Evolutionary conservation across 371 early-diverging fungal species (phyloP).

Genomic region (Mucor sp.): DNA sequence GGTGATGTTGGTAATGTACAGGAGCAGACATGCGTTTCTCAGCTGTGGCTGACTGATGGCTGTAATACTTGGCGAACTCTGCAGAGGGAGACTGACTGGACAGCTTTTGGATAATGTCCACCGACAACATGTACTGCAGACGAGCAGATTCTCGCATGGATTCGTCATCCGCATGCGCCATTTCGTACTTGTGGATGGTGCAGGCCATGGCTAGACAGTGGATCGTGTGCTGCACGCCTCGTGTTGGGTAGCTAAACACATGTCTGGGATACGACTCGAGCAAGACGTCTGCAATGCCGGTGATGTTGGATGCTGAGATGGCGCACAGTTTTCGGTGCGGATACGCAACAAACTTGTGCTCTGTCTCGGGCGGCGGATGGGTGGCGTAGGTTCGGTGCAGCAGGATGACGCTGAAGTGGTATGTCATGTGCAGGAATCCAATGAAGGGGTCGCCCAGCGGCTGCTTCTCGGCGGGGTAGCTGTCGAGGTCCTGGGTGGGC

Average conservation of each 20-base stretch:
- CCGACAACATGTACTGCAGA: conserved; percentile 25
- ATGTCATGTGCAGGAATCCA: conserved; percentile 71
- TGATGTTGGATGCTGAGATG: conserved; percentile 47
- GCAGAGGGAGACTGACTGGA: conserved; percentile 37
- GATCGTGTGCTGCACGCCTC: conserved; percentile 48
- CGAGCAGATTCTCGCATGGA: conserved; percentile 20
- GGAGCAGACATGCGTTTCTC: conserved; percentile 34
- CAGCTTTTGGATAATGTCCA: conserved; percentile 32
- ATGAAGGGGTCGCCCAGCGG: conserved; percentile 41
- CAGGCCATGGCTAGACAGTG: conserved; percentile 43
- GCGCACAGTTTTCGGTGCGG: conserved; percentile 41
- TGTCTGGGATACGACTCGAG: conserved; percentile 24
- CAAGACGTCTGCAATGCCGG: conserved; percentile 37
- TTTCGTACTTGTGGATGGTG: conserved; percentile 42
- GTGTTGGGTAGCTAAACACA: conserved; percentile 32
- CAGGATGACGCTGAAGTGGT: conserved; percentile 77
- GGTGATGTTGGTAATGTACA: conserved; percentile 25
- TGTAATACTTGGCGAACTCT: conserved; percentile 22
- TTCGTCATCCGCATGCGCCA: conserved; percentile 16
- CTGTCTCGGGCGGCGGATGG: conserved; percentile 28
- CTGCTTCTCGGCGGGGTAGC: conserved; percentile 47
- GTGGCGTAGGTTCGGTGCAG: conserved; percentile 76
- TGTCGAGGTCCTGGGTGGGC: conserved; percentile 33
- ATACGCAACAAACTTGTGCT: conserved; percentile 28
- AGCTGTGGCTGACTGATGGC: conserved; percentile 6